Base-by-base conservation (phyloP, 2,329 filamentous ascomycete species). In the Aureobasidium vineae region DNA sequence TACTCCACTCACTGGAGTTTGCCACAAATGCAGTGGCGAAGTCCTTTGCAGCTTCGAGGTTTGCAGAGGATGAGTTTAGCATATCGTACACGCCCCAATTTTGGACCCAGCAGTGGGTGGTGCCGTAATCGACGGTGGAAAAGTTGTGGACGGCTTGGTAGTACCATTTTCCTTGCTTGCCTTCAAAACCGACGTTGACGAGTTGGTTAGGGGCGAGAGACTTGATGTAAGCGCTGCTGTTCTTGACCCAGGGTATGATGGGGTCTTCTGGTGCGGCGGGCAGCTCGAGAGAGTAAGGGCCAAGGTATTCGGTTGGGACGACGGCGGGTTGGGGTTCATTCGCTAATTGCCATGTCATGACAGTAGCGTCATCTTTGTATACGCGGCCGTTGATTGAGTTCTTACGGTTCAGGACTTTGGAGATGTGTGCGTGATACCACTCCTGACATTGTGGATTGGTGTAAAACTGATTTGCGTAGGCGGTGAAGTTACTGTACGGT, bases 341-440 rank as follows among this genome's bases (percentile, higher is more conserved):
- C 33, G 77, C 77, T 8, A 78, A 70, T 66, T 79, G 75, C 77
- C 77, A 79, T 19, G 77, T 78, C 77, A 78, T 79, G 60, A 78
- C 74, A 0, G 77, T 77, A 0, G 77, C 72, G 66, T 77, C 76
- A 38, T 78, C 73, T 7, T 68, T 75, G 68, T 79, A 79, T 0
- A 72, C 36, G 1, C 75, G 72, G 1, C 76, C 75, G 33, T 75
- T 78, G 8, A 78, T 70, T 1, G 74, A 76, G 67, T 79, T 79
- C n/a, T 69, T 70, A 1, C 77, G 71, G n/a, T 61, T 71, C 56
- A 77, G 73, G 10, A 79, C 75, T 0, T 72, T 75, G 63, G 72
- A 72, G 64, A 79, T 77, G 63, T 79, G 77, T 19, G 74, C 72
- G 47, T 75, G 76, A 68, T 75, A 79, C 75, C 73, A 76, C 36